These are phyloP conservation scores for Cinnamomum micranthum DNA, from an alignment of 164 flowering plant genomes.

Conservation along the genomic window DNA sequence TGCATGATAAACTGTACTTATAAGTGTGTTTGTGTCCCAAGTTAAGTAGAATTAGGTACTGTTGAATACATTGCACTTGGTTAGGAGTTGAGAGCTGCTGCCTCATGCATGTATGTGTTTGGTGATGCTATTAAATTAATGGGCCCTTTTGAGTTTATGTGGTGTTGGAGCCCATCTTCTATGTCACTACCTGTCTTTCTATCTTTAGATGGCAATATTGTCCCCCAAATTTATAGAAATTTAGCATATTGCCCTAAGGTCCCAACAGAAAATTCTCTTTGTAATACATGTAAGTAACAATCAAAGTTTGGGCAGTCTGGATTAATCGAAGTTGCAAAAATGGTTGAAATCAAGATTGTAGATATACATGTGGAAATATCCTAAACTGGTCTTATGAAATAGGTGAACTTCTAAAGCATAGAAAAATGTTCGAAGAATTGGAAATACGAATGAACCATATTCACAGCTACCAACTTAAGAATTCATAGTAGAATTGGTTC, in stretches of 20 bases:
- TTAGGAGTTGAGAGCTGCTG: conserved; percentile 1
- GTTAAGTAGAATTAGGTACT: neutral
- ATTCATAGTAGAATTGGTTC: too few relatives aligned
- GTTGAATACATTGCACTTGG: conserved; percentile 16
- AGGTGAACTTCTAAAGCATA: too few relatives aligned
- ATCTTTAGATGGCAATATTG: neutral
- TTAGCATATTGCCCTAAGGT: neutral
- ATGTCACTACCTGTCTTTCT: neutral
- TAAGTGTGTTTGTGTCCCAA: conserved; percentile 1
- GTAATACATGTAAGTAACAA: too few relatives aligned
- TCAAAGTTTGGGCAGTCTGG: too few relatives aligned
- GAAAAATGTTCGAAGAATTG: too few relatives aligned
- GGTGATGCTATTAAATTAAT: neutral
- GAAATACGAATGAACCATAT: too few relatives aligned
- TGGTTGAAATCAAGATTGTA: too few relatives aligned
- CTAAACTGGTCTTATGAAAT: too few relatives aligned
- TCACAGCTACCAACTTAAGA: too few relatives aligned
- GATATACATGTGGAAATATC: too few relatives aligned
- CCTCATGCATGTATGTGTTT: conserved; percentile 16
- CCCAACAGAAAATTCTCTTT: too few relatives aligned
- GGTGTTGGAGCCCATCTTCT: neutral
- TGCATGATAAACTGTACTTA: neutral
- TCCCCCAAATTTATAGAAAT: neutral
- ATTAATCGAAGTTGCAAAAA: too few relatives aligned
- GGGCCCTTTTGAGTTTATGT: neutral